Evolutionary conservation across 139 green algal species (phyloP).

Genomic region (Chlamydomonas incerta): DNA sequence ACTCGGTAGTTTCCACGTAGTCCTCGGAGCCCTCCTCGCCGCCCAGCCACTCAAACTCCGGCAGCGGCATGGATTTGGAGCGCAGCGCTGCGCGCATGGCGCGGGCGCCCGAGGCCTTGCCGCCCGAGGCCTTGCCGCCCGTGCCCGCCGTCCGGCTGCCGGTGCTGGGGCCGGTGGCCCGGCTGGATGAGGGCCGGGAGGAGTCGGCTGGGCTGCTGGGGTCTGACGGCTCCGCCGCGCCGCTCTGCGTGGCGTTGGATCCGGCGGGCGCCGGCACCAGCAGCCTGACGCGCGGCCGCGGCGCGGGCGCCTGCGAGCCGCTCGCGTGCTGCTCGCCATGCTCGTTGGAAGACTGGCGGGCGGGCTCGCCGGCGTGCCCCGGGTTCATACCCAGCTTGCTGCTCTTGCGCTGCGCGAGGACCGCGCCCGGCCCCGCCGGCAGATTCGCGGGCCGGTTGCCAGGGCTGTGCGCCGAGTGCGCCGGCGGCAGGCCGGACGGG

Average conservation of each 20-base stretch:
- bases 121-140: not conserved
- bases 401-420: not conserved
- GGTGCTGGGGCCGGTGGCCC: not conserved
- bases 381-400: not conserved
- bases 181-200: not conserved
- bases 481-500: not conserved
- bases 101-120: not conserved
- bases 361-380: too few relatives aligned
- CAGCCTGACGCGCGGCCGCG: slow-evolving; percentile 2
- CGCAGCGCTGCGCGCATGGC: not conserved
- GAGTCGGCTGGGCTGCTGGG: not conserved
- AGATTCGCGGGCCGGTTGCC: not conserved
- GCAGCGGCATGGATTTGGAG: slow-evolving; percentile 40
- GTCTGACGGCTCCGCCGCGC: not conserved
- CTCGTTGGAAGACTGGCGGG: too few relatives aligned
- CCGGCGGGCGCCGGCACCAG: not conserved
- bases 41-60: slow-evolving; percentile 25
- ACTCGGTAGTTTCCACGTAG: slow-evolving; percentile 7
- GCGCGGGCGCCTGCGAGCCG: too few relatives aligned
- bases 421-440: not conserved
- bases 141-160: not conserved
- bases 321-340: not conserved
- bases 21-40: slow-evolving; percentile 9
- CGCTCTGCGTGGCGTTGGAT: not conserved
- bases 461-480: not conserved